Evolutionary conservation across 75 land plant species (phyloP).

Genomic region (Cryptomeria japonica): DNA sequence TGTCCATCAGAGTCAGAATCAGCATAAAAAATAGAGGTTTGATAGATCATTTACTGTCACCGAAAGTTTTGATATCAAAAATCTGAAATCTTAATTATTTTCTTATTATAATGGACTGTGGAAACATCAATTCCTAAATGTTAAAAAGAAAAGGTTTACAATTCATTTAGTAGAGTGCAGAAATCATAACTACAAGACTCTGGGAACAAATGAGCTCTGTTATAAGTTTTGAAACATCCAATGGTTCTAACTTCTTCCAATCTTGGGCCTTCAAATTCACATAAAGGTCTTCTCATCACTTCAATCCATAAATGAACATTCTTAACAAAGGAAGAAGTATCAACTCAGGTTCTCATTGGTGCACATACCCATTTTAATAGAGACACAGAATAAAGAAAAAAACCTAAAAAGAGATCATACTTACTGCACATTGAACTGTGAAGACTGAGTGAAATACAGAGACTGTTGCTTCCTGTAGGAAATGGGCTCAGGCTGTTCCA

Average conservation of each 20-base stretch:
- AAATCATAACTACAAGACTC: not conserved
- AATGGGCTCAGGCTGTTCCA: not conserved
- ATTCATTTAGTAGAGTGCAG: too few relatives aligned
- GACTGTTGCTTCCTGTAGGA: not conserved
- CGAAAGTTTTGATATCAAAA: too few relatives aligned
- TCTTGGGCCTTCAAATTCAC: not conserved
- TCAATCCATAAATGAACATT: not conserved
- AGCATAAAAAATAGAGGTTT: not conserved
- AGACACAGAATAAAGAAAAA: not conserved
- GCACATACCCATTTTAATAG: not conserved
- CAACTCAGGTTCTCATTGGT: not conserved
- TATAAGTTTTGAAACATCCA: not conserved
- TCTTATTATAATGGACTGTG: not conserved
- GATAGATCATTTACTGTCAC: not conserved
- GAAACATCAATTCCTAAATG: not conserved
- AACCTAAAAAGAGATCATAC: not conserved
- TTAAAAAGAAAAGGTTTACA: too few relatives aligned
- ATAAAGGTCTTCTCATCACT: not conserved
- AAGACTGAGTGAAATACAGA: not conserved
- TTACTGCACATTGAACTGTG: not conserved
- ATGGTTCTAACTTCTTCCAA: not conserved
- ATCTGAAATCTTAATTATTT: too few relatives aligned
- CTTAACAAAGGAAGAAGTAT: not conserved
- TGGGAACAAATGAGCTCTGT: not conserved
- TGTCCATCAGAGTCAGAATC: not conserved